Evolutionary conservation across 176 grass and related monocot genomes (phyloP).

Genomic region (Aegilops speltoides): DNA sequence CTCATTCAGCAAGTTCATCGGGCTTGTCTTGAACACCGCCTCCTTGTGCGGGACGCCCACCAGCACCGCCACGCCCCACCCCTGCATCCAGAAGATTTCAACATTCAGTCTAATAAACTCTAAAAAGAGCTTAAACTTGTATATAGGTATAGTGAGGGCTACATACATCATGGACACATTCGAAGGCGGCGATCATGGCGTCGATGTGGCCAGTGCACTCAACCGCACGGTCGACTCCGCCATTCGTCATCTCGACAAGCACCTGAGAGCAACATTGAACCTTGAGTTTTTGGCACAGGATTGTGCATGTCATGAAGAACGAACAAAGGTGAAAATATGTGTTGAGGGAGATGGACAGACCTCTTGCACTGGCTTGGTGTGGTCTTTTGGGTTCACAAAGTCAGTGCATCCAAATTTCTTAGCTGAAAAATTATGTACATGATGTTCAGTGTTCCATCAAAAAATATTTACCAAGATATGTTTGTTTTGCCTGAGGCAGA

Average conservation of each 20-base stretch:
- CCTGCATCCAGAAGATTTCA: conserved; percentile 26
- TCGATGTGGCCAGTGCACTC: conserved; percentile 84
- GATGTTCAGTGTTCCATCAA: neutral
- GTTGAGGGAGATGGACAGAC: neutral
- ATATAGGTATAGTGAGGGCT: neutral
- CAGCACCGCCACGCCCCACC: conserved; percentile 83
- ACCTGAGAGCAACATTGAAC: conserved; percentile 43
- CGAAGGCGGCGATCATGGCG: conserved; percentile 82
- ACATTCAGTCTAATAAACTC: neutral
- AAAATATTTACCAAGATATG: neutral
- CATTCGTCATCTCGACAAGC: conserved; percentile 82
- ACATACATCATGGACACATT: conserved; percentile 79
- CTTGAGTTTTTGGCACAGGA: neutral
- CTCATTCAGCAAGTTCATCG: conserved; percentile 74
- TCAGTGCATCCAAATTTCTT: conserved; percentile 86
- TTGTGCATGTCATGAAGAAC: neutral
- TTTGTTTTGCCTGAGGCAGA: neutral
- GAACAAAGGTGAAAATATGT: neutral
- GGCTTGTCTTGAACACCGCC: conserved; percentile 71
- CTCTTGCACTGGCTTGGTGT: conserved; percentile 78
- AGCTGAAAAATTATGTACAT: conserved; percentile 37
- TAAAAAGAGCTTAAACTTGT: neutral
- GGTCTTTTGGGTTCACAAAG: conserved; percentile 80
- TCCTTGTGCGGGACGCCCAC: conserved; percentile 83
- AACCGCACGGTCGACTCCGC: conserved; percentile 63